A percentile compares a stretch with the other conserved stretches of the same genome.
Conservation (phyloP, 805 yeast species). For the Cephaloascus fragrans region DNA sequence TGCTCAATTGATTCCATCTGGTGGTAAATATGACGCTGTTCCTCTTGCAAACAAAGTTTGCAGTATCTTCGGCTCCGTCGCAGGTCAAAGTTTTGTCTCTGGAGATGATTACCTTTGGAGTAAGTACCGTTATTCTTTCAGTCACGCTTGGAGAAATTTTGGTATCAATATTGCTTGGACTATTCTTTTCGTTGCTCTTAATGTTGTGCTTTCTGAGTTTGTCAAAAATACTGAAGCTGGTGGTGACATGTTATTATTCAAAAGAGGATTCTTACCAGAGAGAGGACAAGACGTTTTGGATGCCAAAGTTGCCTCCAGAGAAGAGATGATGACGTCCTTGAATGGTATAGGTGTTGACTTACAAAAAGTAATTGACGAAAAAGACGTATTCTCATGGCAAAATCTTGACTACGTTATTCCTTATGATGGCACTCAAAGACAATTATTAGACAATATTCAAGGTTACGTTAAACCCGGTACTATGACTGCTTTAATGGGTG, state of each 20-base stretch:
- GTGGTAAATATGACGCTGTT: constrained; percentile 37
- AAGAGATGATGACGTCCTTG: constrained; percentile 19
- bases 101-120: constrained; percentile 25
- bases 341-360: constrained; percentile 14
- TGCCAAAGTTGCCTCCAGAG: constrained; percentile 17
- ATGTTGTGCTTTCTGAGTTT: constrained; percentile 24
- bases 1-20: constrained; percentile 48
- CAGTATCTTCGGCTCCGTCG: constrained; percentile 44
- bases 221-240: constrained; percentile 23
- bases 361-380: constrained; percentile 3
- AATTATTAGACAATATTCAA: constrained; percentile 23
- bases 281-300: constrained; percentile 18
- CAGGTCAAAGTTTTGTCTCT: constrained; percentile 41
- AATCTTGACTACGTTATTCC: constrained; percentile 3
- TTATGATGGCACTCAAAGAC: constrained; percentile 22
- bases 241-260: constrained; percentile 30
- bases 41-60: constrained; percentile 37
- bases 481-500: constrained; percentile 47
- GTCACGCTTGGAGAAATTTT: constrained; percentile 37
- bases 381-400: constrained; percentile 7
- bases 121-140: constrained; percentile 22
- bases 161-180: constrained; percentile 38
- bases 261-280: constrained; percentile 28
- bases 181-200: constrained; percentile 18
- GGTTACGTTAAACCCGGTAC: constrained; percentile 45